A percentile compares a stretch with the other conserved stretches of the same genome.
These are phyloP conservation scores for Globisporangium emineosum DNA, from an alignment of 352 stramenopile species.

Conservation along the genomic window DNA sequence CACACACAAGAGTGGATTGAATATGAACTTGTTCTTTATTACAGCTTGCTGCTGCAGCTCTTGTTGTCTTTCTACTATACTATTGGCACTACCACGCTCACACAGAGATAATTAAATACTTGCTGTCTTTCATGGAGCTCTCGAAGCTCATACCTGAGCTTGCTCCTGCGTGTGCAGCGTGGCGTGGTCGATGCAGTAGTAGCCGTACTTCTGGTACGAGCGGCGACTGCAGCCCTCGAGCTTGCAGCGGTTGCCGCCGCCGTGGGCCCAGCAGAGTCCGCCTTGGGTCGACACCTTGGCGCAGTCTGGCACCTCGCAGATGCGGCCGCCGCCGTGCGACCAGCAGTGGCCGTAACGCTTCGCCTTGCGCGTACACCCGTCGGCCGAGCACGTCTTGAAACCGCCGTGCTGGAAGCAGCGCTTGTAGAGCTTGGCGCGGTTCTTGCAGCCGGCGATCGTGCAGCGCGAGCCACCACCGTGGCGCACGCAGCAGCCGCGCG, in stretches of 20 bases:
- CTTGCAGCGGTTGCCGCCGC: slow-evolving; percentile 71
- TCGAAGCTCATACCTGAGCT: not conserved
- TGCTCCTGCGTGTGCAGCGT: slow-evolving; percentile 13
- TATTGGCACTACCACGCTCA: slow-evolving; percentile 4
- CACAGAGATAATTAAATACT: slow-evolving; percentile 10
- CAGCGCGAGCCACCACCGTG: slow-evolving; percentile 38
- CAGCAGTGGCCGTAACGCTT: slow-evolving; percentile 84
- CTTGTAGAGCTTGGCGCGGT: slow-evolving; percentile 72
- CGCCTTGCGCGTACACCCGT: slow-evolving; percentile 64
- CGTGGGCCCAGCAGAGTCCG: slow-evolving; percentile 74
- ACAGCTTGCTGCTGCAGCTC: not conserved
- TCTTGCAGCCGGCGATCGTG: slow-evolving; percentile 50
- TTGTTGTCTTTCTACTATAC: not conserved
- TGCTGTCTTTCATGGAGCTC: not conserved
- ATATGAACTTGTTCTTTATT: not conserved
- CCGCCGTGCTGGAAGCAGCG: slow-evolving; percentile 77
- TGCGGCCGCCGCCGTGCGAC: slow-evolving; percentile 64
- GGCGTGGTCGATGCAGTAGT: slow-evolving; percentile 62
- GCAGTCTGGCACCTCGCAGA: slow-evolving; percentile 57
- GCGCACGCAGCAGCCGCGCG: slow-evolving; percentile 41
- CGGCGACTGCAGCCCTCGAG: slow-evolving; percentile 64
- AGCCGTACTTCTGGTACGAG: slow-evolving; percentile 76
- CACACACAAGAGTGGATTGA: not conserved
- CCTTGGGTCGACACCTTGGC: slow-evolving; percentile 64
- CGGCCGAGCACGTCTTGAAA: slow-evolving; percentile 61